Percentiles rank a stretch among this genome's conserved stretches.
Conservation (phyloP, 2,329 filamentous ascomycete genomes). For the Mycocentrospora acerina region DNA sequence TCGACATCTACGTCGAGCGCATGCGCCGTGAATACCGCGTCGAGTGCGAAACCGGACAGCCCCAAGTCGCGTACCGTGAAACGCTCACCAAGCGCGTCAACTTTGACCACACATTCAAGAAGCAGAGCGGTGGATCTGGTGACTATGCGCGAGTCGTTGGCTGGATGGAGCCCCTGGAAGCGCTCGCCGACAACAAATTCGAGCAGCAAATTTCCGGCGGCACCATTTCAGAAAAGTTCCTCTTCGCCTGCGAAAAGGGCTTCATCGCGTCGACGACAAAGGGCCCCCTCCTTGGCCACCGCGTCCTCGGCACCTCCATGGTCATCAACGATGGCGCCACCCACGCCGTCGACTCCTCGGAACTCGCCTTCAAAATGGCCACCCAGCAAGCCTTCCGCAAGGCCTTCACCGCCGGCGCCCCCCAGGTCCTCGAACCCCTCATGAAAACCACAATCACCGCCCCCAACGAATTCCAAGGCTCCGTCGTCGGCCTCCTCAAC, state of each 20-base stretch:
- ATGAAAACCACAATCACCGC: conserved; percentile 99
- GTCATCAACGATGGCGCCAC: conserved; percentile 94
- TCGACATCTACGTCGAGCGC: conserved; percentile 96
- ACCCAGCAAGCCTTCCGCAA: conserved; percentile 97
- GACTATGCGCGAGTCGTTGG: conserved; percentile 93
- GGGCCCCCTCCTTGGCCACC: conserved; percentile 89
- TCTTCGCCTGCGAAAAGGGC: conserved; percentile 92
- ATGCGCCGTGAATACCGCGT: conserved; percentile 96
- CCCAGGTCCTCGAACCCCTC: conserved; percentile 86
- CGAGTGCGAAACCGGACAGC: conserved; percentile 92
- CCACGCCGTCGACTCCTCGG: conserved; percentile 95
- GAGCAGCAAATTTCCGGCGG: conserved; percentile 86
- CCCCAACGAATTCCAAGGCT: conserved; percentile 96
- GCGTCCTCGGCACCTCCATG: conserved; percentile 86
- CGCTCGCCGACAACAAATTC: conserved; percentile 75
- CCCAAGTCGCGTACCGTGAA: conserved; percentile 95
- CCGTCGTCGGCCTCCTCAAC: conserved; percentile 91
- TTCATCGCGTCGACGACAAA: conserved; percentile 81
- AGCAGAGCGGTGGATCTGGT: conserved; percentile 92
- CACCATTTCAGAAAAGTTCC: conserved; percentile 90
- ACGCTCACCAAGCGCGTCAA: conserved; percentile 78
- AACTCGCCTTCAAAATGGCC: conserved; percentile 92
- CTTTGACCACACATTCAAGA: conserved; percentile 92
- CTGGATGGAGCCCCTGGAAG: conserved; percentile 82
- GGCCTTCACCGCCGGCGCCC: conserved; percentile 78